phyloP scores from a whole-genome alignment of 345 rosid species.

The Corymbia maculata region DNA sequence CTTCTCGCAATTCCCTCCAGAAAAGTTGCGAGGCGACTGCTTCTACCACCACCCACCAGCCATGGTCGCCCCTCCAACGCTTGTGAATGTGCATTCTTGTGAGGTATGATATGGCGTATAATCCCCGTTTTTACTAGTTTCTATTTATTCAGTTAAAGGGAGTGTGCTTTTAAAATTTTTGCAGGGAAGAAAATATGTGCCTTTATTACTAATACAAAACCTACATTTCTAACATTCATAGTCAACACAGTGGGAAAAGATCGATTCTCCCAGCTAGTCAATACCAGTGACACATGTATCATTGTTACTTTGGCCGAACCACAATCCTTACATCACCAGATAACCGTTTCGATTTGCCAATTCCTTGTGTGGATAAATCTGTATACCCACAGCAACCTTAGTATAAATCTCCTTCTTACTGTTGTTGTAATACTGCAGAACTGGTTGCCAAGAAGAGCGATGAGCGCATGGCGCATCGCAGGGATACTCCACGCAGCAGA shows the following conservation, averaged over 20 bases:
- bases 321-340: not conserved
- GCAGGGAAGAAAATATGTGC: not conserved
- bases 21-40: constrained; percentile 34
- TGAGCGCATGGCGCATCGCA: constrained; percentile 65
- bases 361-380: not conserved
- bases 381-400: not conserved
- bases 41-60: constrained; percentile 53
- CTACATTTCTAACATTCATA: not conserved
- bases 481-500: constrained; percentile 62
- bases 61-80: constrained; percentile 33
- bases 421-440: constrained; percentile 17
- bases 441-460: constrained; percentile 71
- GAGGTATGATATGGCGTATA: constrained; percentile 30
- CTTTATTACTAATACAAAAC: not conserved
- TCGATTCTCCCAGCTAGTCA: too few relatives aligned
- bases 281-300: not conserved
- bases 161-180: not conserved
- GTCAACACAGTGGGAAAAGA: not conserved
- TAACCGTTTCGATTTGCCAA: not conserved
- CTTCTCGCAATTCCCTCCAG: constrained; percentile 51
- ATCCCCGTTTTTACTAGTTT: not conserved
- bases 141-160: not conserved
- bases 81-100: constrained; percentile 66
- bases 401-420: not conserved
- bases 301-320: not conserved